Conservation (phyloP, 208 protist species). For the Crithidia fasciculata region DNA sequence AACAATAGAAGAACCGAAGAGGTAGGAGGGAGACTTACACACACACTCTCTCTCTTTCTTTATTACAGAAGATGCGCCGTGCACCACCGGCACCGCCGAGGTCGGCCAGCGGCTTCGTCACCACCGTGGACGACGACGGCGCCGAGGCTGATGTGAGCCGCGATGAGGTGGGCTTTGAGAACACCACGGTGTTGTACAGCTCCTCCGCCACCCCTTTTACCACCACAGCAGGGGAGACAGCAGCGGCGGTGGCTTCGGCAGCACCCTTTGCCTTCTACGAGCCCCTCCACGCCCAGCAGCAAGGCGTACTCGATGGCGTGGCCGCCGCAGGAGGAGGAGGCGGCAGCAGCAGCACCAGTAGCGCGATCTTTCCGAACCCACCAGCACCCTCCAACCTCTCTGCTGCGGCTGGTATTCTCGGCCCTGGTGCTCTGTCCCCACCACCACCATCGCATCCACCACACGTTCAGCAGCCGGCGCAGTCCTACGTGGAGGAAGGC, state of each 20-base stretch:
- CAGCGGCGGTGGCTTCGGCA: neutral
- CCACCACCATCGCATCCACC: neutral
- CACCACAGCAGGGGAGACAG: neutral
- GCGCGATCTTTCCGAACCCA: neutral
- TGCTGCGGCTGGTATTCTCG: constrained; percentile 4
- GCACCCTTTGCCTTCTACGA: constrained; percentile 19
- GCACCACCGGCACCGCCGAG: neutral
- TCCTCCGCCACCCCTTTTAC: neutral
- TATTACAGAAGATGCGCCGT: constrained; percentile 4
- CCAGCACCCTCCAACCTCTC: too few relatives aligned
- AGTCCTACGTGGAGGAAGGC: constrained; percentile 14
- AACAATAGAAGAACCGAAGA: too few relatives aligned
- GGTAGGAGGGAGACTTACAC: too few relatives aligned
- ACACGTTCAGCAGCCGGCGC: neutral
- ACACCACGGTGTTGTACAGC: constrained; percentile 17
- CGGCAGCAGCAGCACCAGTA: constrained; percentile 10
- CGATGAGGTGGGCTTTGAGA: constrained; percentile 33
- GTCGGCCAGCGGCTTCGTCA: neutral
- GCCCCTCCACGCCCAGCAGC: constrained; percentile 13
- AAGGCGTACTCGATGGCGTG: neutral
- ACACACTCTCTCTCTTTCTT: too few relatives aligned
- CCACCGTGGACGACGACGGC: neutral
- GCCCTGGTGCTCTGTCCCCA: neutral
- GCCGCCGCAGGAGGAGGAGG: neutral
- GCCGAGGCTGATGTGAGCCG: neutral